Evolutionary conservation across 2,329 filamentous ascomycete genomes (phyloP).

Genomic region (Paradendryphiella salina): DNA sequence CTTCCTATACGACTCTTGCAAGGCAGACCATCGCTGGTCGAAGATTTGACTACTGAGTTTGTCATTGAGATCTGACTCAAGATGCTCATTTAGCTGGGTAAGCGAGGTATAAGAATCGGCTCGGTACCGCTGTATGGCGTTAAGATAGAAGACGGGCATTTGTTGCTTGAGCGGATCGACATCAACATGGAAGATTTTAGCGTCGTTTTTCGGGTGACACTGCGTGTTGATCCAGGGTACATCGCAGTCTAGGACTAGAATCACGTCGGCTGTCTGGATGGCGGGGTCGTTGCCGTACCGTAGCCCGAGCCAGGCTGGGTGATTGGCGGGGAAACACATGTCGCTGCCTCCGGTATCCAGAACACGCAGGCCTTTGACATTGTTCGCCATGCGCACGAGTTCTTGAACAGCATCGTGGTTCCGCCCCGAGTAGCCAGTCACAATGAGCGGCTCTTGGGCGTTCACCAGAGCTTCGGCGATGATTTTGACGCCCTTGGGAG

Average conservation of each 20-base stretch:
- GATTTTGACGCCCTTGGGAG: conserved; percentile 56
- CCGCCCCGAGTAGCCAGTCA: conserved; percentile 72
- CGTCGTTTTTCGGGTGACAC: conserved; percentile 59
- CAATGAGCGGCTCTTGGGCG: conserved; percentile 68
- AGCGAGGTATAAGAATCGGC: conserved; percentile 61
- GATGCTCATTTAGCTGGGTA: conserved; percentile 67
- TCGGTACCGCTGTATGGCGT: conserved; percentile 56
- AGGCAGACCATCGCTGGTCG: conserved; percentile 55
- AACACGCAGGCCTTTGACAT: conserved; percentile 69
- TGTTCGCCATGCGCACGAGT: conserved; percentile 68
- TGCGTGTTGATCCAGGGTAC: conserved; percentile 91
- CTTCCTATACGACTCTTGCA: conserved; percentile 62
- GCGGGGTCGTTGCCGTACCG: conserved; percentile 73
- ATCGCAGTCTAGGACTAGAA: conserved; percentile 84
- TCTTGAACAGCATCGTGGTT: conserved; percentile 65
- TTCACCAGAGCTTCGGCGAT: conserved; percentile 66
- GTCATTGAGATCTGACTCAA: conserved; percentile 52
- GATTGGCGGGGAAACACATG: conserved; percentile 70
- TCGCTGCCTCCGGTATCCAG: conserved; percentile 77
- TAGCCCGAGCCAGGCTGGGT: conserved; percentile 63
- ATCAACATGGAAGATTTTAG: conserved; percentile 67
- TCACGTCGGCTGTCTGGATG: conserved; percentile 78
- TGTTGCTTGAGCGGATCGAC: conserved; percentile 68
- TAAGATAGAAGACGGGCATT: conserved; percentile 62
- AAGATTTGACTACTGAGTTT: conserved; percentile 50